Evolutionary conservation across 2,329 filamentous ascomycete species (phyloP).

Genomic region (Periconia sp.): DNA sequence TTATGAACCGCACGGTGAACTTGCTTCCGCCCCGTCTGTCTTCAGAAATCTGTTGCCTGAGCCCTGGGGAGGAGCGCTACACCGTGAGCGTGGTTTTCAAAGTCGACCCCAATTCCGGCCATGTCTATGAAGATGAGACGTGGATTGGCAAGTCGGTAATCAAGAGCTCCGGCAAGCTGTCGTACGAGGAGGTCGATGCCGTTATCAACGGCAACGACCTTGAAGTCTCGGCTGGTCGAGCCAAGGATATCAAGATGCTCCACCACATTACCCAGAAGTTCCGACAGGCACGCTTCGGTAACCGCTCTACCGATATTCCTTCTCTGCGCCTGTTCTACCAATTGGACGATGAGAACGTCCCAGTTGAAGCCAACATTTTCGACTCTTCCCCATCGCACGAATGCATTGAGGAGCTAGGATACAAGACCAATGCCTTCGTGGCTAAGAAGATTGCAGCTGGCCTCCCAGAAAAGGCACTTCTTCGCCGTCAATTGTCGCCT

Average conservation of each 20-base stretch:
- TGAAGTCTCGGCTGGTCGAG: conserved; percentile 68
- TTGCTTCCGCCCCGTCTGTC: conserved; percentile 88
- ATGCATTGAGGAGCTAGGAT: conserved; percentile 91
- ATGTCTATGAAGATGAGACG: conserved; percentile 80
- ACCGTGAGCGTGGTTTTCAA: conserved; percentile 93
- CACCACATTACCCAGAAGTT: conserved; percentile 86
- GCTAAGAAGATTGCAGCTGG: conserved; percentile 81
- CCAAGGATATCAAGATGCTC: conserved; percentile 81
- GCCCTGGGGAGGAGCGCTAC: conserved; percentile 85
- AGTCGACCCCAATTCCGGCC: conserved; percentile 80
- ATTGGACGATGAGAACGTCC: conserved; percentile 96
- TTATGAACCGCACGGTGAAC: conserved; percentile 86
- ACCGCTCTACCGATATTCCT: conserved; percentile 78
- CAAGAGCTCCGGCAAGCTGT: conserved; percentile 86
- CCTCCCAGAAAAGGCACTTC: conserved; percentile 88
- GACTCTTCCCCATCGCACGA: conserved; percentile 88
- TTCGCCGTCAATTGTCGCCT: conserved; percentile 84
- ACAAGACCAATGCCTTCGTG: conserved; percentile 90
- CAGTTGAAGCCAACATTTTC: conserved; percentile 95
- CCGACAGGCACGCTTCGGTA: conserved; percentile 83
- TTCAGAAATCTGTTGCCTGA: conserved; percentile 84
- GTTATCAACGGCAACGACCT: conserved; percentile 74
- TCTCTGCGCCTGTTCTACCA: conserved; percentile 89
- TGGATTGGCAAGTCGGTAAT: conserved; percentile 95
- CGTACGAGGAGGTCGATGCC: conserved; percentile 84